Conservation (phyloP, 129 eudicot species). For the Tagetes patula region DNA sequence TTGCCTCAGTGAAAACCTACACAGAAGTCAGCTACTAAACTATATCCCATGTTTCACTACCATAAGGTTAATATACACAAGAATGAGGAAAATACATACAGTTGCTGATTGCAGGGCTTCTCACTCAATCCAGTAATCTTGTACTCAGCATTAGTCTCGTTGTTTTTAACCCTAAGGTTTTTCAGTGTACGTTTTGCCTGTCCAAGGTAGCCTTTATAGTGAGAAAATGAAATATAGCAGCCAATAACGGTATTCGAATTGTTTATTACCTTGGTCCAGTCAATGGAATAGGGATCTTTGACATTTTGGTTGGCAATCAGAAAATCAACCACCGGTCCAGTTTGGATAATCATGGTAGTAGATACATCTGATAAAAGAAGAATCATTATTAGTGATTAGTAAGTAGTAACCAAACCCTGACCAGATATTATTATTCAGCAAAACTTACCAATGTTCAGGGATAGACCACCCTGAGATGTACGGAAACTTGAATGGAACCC, state of each 20-base stretch:
- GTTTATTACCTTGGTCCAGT: slow-evolving; percentile 70
- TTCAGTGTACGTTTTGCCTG: slow-evolving; percentile 83
- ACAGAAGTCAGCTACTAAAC: background rate
- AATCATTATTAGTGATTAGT: slow-evolving; percentile 9
- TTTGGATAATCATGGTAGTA: slow-evolving; percentile 79
- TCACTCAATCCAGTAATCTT: slow-evolving; percentile 92
- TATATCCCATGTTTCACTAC: background rate
- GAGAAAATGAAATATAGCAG: background rate
- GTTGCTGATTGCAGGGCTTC: slow-evolving; percentile 59
- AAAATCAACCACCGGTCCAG: slow-evolving; percentile 86
- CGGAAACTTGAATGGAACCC: slow-evolving; percentile 95
- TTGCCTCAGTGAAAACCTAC: slow-evolving; percentile 70
- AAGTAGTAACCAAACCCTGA: background rate
- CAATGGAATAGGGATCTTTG: slow-evolving; percentile 58
- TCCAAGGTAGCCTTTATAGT: background rate
- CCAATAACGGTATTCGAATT: background rate
- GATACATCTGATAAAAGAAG: slow-evolving; percentile 54
- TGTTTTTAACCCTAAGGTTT: slow-evolving; percentile 69
- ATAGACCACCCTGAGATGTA: slow-evolving; percentile 86
- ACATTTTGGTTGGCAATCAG: slow-evolving; percentile 81
- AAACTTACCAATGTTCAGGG: slow-evolving; percentile 71
- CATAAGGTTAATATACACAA: background rate
- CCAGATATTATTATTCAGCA: background rate
- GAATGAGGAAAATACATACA: slow-evolving; percentile 37
- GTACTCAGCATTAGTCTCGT: slow-evolving; percentile 61